Evolutionary conservation across 768 basidiomycete genomes (phyloP), one percentile per base, ranked within the genome.

Genomic region (Rhodosporidiobolus odoratus): DNA sequence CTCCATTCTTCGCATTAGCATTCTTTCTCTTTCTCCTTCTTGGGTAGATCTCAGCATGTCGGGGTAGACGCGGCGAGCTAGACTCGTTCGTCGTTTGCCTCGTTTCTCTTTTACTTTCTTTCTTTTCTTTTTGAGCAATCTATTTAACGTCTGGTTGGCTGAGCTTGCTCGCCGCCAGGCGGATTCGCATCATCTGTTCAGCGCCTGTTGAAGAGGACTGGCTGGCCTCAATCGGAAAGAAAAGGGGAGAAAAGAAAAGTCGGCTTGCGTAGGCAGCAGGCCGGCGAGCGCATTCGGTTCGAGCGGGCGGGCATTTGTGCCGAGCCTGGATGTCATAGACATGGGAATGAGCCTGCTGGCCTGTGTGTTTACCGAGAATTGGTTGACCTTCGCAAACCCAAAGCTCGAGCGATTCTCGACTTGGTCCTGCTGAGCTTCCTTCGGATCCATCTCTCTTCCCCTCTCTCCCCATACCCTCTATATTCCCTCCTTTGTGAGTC

Each of bases 91-190:
- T 45, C 52, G 40, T 41, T 34, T 12, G 10, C 41, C 40, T 34
- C 58, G 12, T 35, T 32, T 52, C 23, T 27, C 6, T 16, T 40
- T n/a, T 13, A 25, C 21, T 32, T 30, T 37, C 13, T 25, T 38
- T 57, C 16, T 25, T 38, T 27, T 8, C 56, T 15, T 57, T 37
- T 38, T 17, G 57, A 40, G 16, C 57, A 12, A 27, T 19, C 52
- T 27, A 32, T 41, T n/a, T 17, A 6, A 10, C 32, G 59, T 47
- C n/a, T 34, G 56, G 38, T 19, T 27, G 61, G 47, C 61, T 52
- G 60, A 61, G 60, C 60, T 7, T 50, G 60, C 60, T 61, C 60
- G 60, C 60, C 60, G 60, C 35, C 54, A 30, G 25, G 50, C 21
- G 58, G 41, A 37, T 34, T 23, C 19, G 6, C 34, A 8, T 30